Evolutionary conservation across 164 flowering plant species (phyloP).

Genomic region (Euptelea pleiosperma): DNA sequence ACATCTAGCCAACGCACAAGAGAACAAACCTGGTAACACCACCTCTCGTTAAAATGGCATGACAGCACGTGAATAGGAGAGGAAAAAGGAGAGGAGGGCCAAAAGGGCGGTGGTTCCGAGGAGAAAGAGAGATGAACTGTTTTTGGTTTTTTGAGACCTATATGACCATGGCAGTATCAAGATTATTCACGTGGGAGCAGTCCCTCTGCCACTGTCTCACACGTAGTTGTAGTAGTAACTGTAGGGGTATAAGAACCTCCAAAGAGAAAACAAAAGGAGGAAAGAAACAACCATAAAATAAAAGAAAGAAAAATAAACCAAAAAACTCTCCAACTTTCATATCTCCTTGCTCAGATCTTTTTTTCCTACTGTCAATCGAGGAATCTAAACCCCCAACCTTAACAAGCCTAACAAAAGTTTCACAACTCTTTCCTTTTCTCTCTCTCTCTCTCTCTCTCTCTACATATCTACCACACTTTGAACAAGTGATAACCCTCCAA

Average conservation of each 20-base stretch:
- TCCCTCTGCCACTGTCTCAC: conserved; percentile 22
- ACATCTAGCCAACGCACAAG: conserved; percentile 50
- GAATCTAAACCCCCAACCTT: conserved; percentile 15
- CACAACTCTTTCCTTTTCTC: no score
- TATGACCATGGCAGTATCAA: conserved; percentile 23
- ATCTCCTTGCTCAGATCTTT: not conserved
- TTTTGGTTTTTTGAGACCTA: conserved; percentile 19
- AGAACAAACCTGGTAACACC: conserved; percentile 40
- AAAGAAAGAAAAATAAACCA: not conserved
- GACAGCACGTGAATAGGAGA: conserved; percentile 56
- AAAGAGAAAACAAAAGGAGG: conserved; percentile 3
- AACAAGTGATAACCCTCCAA: no score
- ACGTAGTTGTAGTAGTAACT: conserved; percentile 14
- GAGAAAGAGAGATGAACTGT: conserved; percentile 19
- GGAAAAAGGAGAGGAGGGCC: conserved; percentile 9
- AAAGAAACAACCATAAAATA: not conserved
- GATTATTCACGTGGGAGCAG: conserved; percentile 42
- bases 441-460: no score
- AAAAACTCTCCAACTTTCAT: not conserved
- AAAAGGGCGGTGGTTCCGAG: conserved; percentile 31
- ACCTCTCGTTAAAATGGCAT: conserved; percentile 24
- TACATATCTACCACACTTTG: no score
- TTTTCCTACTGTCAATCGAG: not conserved
- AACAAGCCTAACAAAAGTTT: conserved; percentile 4
- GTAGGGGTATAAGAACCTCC: conserved; percentile 3